phyloP scores from a whole-genome alignment of 192 early-diverging fungal genomes.

The Coemansia sp. region DNA sequence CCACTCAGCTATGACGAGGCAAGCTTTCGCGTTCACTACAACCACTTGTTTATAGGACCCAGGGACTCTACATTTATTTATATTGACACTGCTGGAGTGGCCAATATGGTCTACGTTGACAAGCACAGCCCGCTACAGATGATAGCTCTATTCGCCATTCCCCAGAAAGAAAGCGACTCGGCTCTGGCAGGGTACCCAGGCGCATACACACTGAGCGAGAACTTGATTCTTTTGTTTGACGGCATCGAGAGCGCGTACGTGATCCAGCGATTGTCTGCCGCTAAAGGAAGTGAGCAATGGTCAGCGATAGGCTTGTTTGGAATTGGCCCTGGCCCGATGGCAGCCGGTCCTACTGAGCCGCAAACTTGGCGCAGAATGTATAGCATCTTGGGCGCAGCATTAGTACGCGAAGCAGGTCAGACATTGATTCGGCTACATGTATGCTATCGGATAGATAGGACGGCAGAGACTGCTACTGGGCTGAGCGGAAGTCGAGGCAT shows the following conservation, averaged over 20 bases:
- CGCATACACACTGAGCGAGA: slow-evolving; percentile 18
- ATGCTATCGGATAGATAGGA: slow-evolving; percentile 18
- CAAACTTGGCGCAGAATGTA: slow-evolving; percentile 25
- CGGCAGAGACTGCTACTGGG: not conserved
- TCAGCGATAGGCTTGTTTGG: slow-evolving; percentile 22
- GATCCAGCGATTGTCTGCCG: slow-evolving; percentile 4
- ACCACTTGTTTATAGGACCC: slow-evolving; percentile 67
- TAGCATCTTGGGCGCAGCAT: slow-evolving; percentile 25
- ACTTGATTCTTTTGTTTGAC: slow-evolving; percentile 39
- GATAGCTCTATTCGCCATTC: slow-evolving; percentile 35
- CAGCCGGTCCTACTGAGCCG: slow-evolving; percentile 26
- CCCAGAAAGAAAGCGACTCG: slow-evolving; percentile 7
- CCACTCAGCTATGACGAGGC: slow-evolving; percentile 69
- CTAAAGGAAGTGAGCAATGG: slow-evolving; percentile 18
- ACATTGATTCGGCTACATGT: slow-evolving; percentile 27
- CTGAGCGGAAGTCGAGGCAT: not conserved
- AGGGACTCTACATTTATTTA: slow-evolving; percentile 29
- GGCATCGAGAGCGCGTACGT: slow-evolving; percentile 40
- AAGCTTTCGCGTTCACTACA: slow-evolving; percentile 65
- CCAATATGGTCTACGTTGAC: slow-evolving; percentile 27
- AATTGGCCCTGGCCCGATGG: slow-evolving; percentile 34
- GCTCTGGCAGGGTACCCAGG: slow-evolving; percentile 41
- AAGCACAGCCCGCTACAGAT: not conserved
- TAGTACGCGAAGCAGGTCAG: slow-evolving; percentile 1
- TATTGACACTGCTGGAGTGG: slow-evolving; percentile 16